Percentiles rank a stretch among this genome's conserved stretches.
Evolutionary conservation across 202 grass and related monocot genomes (phyloP).

Genomic region (Hordeum pubiflorum): DNA sequence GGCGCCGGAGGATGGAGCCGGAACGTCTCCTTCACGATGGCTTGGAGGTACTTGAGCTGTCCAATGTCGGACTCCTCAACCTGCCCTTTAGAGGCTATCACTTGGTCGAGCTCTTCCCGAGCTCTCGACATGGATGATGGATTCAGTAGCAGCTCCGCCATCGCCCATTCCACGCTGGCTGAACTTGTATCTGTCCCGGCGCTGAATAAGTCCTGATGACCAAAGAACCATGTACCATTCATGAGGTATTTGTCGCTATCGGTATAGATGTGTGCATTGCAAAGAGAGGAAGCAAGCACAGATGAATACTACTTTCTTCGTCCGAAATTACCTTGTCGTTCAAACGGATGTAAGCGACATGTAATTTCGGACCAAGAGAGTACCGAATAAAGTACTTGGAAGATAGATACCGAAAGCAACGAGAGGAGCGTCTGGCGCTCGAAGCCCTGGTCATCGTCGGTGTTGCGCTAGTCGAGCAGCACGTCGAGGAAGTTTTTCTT

Average conservation of each 20-base stretch:
- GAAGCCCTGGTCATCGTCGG: neutral
- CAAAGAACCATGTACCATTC: too few species aligned
- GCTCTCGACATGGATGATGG: slow-evolving; percentile 15
- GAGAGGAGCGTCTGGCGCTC: slow-evolving; percentile 5
- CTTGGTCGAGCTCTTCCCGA: neutral
- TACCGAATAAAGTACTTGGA: too few species aligned
- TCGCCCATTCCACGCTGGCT: slow-evolving; percentile 31
- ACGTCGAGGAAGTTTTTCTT: slow-evolving; percentile 40
- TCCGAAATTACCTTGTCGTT: too few species aligned
- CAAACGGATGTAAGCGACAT: too few species aligned
- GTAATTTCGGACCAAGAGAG: too few species aligned
- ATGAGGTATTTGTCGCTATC: too few species aligned
- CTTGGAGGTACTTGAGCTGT: neutral
- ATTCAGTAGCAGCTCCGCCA: slow-evolving; percentile 29
- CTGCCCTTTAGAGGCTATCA: neutral
- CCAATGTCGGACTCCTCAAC: neutral
- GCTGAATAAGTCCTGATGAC: neutral
- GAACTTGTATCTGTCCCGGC: slow-evolving; percentile 33
- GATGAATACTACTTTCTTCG: too few species aligned
- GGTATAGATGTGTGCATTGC: too few species aligned
- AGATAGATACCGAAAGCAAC: slow-evolving; percentile 18
- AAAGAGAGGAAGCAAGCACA: too few species aligned
- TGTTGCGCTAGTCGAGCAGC: slow-evolving; percentile 28
- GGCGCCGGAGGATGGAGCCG: neutral
- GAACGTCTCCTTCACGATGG: neutral